Evolutionary conservation across 148 eudicot genomes (phyloP), one percentile per base, ranked within the genome.

Genomic region (Rhododendron molle): DNA sequence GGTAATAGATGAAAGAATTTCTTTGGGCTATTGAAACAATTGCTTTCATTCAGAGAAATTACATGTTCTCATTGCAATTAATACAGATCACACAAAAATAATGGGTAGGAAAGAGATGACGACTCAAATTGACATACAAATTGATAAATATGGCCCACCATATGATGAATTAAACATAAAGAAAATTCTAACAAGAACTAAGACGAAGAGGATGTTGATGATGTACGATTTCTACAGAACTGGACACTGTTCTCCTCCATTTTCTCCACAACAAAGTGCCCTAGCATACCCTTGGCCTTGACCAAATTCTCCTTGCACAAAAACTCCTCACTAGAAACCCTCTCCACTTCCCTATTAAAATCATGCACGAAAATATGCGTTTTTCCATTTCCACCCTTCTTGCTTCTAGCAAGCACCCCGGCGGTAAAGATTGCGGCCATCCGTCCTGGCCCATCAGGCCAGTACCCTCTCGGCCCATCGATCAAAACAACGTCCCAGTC

Each of bases 401-500:
- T 94, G 89, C 95, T 93, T 83, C 97, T 82, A 5, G 95, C 94
- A 20, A 94, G 85, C 58, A 94, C 97, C 32, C 91, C 88, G 0
- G 97, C 94, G 8, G 97, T 94, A 89, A 91, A 94, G 15, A 94
- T 92, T 1, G 97, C 90, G 7, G 97, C 85, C 92, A 92, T 92
- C 40, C 97, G 83, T 1, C 97, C 97, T 2, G 97, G 97, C 11
- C 94, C 97, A 3, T 92, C 91, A 0, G 94, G 93, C 97, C 97
- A 94, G 80, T 91, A 88, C 80, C 97, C 97, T 12, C 97, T 87
- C 1, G 97, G 97, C 30, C 97, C 97, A 23, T 94, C 97, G 12
- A 94, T 90, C 83, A 94, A 83, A 71, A 94, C 91, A 10, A 94
- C 88, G 83, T 94, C 95, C 97, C 97, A 94, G 5, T 92, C 95